Evolutionary conservation across 139 green algal species (phyloP), one percentile per base, ranked within the genome.

Genomic region (Protoeuglena noctilucae): DNA sequence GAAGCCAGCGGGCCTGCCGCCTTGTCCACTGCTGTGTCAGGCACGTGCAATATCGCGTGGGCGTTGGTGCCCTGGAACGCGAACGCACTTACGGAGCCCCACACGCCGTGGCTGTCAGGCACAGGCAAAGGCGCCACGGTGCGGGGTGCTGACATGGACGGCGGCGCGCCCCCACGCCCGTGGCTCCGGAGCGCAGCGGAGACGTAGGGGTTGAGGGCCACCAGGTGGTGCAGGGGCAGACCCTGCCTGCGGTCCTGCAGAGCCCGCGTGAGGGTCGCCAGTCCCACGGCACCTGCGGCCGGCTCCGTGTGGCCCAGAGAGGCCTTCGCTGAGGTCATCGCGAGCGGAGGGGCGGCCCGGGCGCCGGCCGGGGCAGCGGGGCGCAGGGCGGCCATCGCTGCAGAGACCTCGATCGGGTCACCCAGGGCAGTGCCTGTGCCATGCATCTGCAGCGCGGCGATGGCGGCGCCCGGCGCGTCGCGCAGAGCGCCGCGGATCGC

Each of bases 41-140:
- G n/a, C n/a, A n/a, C n/a, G n/a, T n/a, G n/a, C 19, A 88, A 4
- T 28, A 86, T 53, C 28, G 68, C 60, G 46, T 92, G 74, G 9
- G 71, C 75, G 56, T 88, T 87, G 31, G 77, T 83, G 40, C 79
- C 80, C 49, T 86, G 77, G 69, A 89, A 93, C 0, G 83, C 84
- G 57, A 93, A 93, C 2, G 78, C 77, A 60, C 77, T 89, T 31
- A 82, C 65, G 46, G 79, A n/a, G n/a, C n/a, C n/a, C n/a, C n/a
- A n/a, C n/a, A n/a, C n/a, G 39, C 39, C 39, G 39, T 45, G 39
- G 39, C 39, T n/a, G n/a, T n/a, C 39, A 45, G 39, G 39, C 39
- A 45, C 16, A 45, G 12, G 12, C 12, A 45, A 45, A n/a, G 39
- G 16, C n/a, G n/a, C n/a, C n/a, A n/a, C n/a, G n/a, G n/a, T n/a